A percentile compares a stretch with the other conserved stretches of the same genome.
Evolutionary conservation across 345 rosid genomes (phyloP).

Genomic region (Salix arbutifolia): DNA sequence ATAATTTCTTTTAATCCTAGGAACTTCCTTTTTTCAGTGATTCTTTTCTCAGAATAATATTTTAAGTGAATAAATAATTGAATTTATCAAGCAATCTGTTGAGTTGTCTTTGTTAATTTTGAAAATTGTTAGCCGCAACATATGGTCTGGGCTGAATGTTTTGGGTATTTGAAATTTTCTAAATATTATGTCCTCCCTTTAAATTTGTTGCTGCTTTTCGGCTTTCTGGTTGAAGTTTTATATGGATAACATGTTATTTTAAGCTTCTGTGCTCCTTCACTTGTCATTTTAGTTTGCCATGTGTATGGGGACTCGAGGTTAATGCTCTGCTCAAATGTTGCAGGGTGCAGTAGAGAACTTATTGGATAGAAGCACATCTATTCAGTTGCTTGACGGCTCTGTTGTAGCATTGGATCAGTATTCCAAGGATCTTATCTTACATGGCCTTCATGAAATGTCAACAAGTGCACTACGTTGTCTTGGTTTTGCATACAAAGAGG

Average conservation of each 20-base stretch:
- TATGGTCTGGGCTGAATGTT: not conserved
- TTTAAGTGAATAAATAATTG: not conserved
- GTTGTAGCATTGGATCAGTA: slow-evolving; percentile 51
- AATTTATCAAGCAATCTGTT: not conserved
- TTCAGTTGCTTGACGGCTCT: slow-evolving; percentile 80
- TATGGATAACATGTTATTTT: not conserved
- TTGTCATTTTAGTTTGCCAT: not conserved
- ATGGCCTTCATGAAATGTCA: slow-evolving; percentile 71
- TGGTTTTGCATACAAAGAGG: slow-evolving; percentile 75
- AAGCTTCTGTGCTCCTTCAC: not conserved
- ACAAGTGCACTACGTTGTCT: slow-evolving; percentile 73
- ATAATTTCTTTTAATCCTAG: not conserved
- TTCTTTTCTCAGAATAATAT: not conserved
- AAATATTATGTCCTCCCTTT: not conserved
- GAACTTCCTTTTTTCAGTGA: not conserved
- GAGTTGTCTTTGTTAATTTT: not conserved
- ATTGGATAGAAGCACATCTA: slow-evolving; percentile 72
- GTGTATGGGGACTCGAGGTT: not conserved
- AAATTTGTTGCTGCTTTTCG: not conserved
- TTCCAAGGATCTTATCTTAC: slow-evolving; percentile 51
- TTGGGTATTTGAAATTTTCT: not conserved
- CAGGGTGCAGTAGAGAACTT: slow-evolving; percentile 97
- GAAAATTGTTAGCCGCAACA: not conserved
- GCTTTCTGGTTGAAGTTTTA: slow-evolving; percentile 1
- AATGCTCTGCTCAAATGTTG: slow-evolving; percentile 15